phyloP scores from a whole-genome alignment of 2,329 filamentous ascomycete genomes.

The Triangularia verruculosa region DNA sequence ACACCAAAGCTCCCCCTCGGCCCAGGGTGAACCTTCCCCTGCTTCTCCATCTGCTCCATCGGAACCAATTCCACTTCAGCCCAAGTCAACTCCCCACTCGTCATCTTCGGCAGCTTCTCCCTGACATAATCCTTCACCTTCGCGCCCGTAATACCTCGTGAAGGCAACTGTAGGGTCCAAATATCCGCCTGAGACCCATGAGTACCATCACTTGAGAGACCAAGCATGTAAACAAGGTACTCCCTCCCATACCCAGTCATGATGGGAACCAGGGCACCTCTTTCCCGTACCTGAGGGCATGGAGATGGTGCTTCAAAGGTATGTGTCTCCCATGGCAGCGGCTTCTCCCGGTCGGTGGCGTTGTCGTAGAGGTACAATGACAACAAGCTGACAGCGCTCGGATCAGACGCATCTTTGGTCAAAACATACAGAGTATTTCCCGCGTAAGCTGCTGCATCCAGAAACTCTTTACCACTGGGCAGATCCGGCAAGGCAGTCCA shows the following conservation, averaged over 20 bases:
- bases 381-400: conserved; percentile 35
- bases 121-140: conserved; percentile 49
- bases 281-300: conserved; percentile 42
- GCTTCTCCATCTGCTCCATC: conserved; percentile 39
- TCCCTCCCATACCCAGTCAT: conserved; percentile 51
- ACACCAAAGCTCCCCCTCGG: conserved; percentile 41
- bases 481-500: conserved; percentile 50
- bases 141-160: conserved; percentile 44
- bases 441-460: conserved; percentile 42
- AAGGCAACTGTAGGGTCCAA: conserved; percentile 52
- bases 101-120: conserved; percentile 39
- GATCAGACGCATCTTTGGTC: conserved; percentile 20
- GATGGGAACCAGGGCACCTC: conserved; percentile 44
- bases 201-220: conserved; percentile 21
- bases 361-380: conserved; percentile 35
- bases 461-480: conserved; percentile 30
- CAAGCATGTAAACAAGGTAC: conserved; percentile 51
- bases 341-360: conserved; percentile 32
- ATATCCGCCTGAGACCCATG: conserved; percentile 39
- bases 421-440: conserved; percentile 47
- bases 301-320: conserved; percentile 38
- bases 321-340: conserved; percentile 38
- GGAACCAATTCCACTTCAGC: conserved; percentile 47
- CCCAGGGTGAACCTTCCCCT: conserved; percentile 42
- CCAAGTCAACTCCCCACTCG: conserved; percentile 49